Evolutionary conservation across 257 asterid genomes (phyloP), one percentile per base, ranked within the genome.

Genomic region (Solanum pimpinellifolium): DNA sequence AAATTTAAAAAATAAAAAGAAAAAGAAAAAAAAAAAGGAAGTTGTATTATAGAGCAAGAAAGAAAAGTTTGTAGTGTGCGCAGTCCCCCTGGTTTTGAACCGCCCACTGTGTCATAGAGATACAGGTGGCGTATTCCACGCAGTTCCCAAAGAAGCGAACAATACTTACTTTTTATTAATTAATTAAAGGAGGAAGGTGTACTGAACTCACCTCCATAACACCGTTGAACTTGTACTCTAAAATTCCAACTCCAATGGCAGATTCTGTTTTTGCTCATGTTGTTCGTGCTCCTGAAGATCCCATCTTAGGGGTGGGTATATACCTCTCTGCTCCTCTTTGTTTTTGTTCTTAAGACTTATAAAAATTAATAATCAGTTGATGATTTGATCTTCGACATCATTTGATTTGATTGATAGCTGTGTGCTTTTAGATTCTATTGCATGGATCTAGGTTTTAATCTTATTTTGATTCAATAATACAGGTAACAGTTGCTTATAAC

Each of bases 401-500:
- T 42, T 84, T 65, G 74, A 39, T n/a, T 8, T 68, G 77, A 39
- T 9, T 25, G 86, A 59, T 83, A 31, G 49, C 49, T 37, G 21
- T 2, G 27, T 11, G 31, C 52, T 46, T 39, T 62, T 35, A 23
- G 42, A 4, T 72, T 39, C 13, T 65, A 25, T 72, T 85, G 69
- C 42, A 66, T 85, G 80, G n/a, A 80, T 80, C 84, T 46, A 23
- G 42, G 68, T 72, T 18, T 31, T 37, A 1, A 5, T 62, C 44
- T 70, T 46, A 70, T 72, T 76, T 66, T 7, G 74, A 86, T 89
- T 89, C 49, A 59, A 42, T 72, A 70, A 83, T 87, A 90, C 92
- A 95, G 98, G 98, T 95, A 14, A 95, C 98, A 76, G 98, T 95
- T 83, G 96, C 98, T 65, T 95, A 90, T 86, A 93, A 93, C 87